Base-by-base conservation (phyloP, 176 grass and related monocot genomes). In the Pontederia crassipes region DNA sequence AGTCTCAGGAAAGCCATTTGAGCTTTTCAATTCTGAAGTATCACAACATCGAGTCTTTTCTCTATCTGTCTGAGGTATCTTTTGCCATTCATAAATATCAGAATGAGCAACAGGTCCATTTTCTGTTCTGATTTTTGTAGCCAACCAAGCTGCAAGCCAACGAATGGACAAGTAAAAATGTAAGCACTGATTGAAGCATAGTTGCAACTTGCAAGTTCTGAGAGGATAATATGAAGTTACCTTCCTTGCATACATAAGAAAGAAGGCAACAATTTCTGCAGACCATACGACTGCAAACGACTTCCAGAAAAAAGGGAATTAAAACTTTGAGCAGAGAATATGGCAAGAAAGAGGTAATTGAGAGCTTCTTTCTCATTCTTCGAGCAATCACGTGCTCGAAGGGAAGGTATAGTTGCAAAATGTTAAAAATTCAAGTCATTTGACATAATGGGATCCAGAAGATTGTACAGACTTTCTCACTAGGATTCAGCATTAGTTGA, bases 301-400 rank as follows among this genome's bases (percentile, higher is more conserved):
- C 75, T 88, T 97, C 62, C 83, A 71, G 8, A 96, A 82, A 78
- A 96, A 90, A n/a, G 12, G 91, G 91, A 68, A 96, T 90, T 7
- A 78, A 17, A 17, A 96, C 73, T 17, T 96, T 96, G 67, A 96
- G 74, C 7, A 96, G 71, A 62, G 92, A 86, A 27, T n/a, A 90
- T 65, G 17, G 90, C 47, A 65, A 96, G 78, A 74, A 96, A 96
- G 45, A 96, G 85, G 64, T 96, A 96, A 56, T 96, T 96, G 46
- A 96, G 92, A 68, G 87, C 92, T 77, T 90, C 92, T 87, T 96
- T 96, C 87, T 96, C 92, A 68, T 90, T 96, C 49, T 85, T 90
- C 50, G 92, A 88, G 73, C 92, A 96, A 64, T 96, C 92, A 68
- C 92, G 77, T 8, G 87, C 92, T 13, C 92, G 75, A 64, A 96